Conservation (phyloP, 2,329 filamentous ascomycete genomes). For the Xylaria sp. region DNA sequence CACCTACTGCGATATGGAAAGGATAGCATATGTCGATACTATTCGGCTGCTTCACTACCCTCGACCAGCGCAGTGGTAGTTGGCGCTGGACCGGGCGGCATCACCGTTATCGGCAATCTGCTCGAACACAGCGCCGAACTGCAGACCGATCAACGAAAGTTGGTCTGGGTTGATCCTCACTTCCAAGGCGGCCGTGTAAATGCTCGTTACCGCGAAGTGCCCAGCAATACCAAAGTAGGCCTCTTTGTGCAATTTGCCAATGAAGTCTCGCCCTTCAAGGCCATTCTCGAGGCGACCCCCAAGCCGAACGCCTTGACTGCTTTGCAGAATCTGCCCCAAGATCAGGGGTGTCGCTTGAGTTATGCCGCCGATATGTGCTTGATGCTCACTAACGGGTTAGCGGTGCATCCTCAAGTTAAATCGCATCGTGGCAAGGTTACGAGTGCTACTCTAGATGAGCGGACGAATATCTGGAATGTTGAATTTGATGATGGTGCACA, state of each 20-base stretch:
- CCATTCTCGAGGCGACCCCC: conserved; percentile 59
- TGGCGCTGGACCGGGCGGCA: conserved; percentile 67
- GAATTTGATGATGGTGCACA: conserved; percentile 47
- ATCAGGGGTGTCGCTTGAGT: conserved; percentile 65
- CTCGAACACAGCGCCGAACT: conserved; percentile 58
- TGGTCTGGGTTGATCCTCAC: conserved; percentile 68
- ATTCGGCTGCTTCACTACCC: conserved; percentile 30
- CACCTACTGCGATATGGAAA: conserved; percentile 17
- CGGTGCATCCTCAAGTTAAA: conserved; percentile 52
- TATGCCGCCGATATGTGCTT: conserved; percentile 66
- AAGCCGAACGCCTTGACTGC: conserved; percentile 64
- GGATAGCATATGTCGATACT: conserved; percentile 52
- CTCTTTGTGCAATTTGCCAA: conserved; percentile 68
- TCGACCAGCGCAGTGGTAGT: conserved; percentile 61
- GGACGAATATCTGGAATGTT: conserved; percentile 41
- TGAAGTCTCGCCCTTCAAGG: conserved; percentile 62
- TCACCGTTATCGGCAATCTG: conserved; percentile 70
- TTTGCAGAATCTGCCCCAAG: conserved; percentile 64
- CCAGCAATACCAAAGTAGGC: conserved; percentile 69
- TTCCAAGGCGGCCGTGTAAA: conserved; percentile 65
- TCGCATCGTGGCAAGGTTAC: conserved; percentile 53
- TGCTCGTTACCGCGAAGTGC: conserved; percentile 68
- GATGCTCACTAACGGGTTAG: conserved; percentile 57
- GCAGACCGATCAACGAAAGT: conserved; percentile 50
- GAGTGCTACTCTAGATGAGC: conserved; percentile 53